phyloP scores from a whole-genome alignment of 495 filamentous ascomycete species.

The Aspergillus sclerotiicarbonarius region DNA sequence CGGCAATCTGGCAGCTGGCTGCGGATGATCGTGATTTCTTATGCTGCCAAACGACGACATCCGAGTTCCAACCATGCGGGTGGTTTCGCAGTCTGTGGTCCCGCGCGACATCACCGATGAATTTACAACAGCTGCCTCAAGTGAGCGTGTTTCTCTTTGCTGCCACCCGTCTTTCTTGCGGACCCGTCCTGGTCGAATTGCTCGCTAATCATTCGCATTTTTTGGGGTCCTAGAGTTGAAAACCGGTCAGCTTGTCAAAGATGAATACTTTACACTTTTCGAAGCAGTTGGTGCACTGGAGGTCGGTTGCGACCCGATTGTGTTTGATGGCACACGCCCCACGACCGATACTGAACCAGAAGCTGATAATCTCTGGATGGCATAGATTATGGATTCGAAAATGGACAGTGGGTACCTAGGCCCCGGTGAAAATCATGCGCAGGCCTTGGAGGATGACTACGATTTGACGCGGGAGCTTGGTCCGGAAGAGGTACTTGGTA shows the following conservation, averaged over 20 bases:
- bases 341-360: background rate
- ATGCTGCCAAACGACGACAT: constrained; percentile 43
- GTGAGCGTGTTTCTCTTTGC: constrained; percentile 42
- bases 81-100: constrained; percentile 46
- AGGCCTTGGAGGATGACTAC: constrained; percentile 75
- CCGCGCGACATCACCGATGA: constrained; percentile 74
- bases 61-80: constrained; percentile 34
- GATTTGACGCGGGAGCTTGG: constrained; percentile 67
- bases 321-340: background rate
- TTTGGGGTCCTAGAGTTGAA: constrained; percentile 55
- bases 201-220: constrained; percentile 11
- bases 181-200: background rate
- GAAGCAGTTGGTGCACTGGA: constrained; percentile 94
- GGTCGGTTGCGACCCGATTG: constrained; percentile 51
- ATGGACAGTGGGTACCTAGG: constrained; percentile 91
- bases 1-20: constrained; percentile 30
- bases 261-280: constrained; percentile 89
- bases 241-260: constrained; percentile 84
- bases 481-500: constrained; percentile 80
- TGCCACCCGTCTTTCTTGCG: background rate
- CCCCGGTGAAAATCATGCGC: constrained; percentile 61
- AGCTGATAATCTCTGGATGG: constrained; percentile 11
- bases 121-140: constrained; percentile 66
- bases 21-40: constrained; percentile 24
- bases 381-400: constrained; percentile 94